phyloP scores from a whole-genome alignment of 106 monocot genomes.

The Platanthera zijinensis region DNA sequence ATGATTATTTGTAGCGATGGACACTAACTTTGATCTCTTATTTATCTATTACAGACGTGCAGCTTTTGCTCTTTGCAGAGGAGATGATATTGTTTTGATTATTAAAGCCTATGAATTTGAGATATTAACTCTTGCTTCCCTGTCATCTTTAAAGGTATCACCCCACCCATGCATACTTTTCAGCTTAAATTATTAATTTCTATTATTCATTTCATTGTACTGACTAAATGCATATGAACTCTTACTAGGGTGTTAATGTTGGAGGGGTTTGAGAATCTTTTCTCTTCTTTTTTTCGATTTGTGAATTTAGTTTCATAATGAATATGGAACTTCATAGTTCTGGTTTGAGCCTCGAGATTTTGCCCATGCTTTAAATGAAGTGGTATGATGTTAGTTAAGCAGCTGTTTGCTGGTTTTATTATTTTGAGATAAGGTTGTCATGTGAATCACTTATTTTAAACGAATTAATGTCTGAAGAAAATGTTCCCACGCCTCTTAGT shows the following conservation, averaged over 20 bases:
- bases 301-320: too few species aligned
- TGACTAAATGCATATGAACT: background rate
- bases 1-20: background rate
- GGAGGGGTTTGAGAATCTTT: background rate
- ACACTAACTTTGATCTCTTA: slow-evolving; percentile 9
- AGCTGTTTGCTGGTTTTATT: background rate
- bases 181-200: background rate
- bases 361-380: too few species aligned
- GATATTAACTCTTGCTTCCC: slow-evolving; percentile 73
- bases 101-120: slow-evolving; percentile 55
- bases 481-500: too few species aligned
- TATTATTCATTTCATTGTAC: background rate
- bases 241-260: background rate
- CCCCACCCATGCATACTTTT: background rate
- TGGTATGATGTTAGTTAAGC: background rate
- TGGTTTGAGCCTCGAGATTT: too few species aligned
- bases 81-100: slow-evolving; percentile 20
- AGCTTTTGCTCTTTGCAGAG: slow-evolving; percentile 68
- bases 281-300: background rate
- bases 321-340: too few species aligned
- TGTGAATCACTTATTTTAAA: too few species aligned
- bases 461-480: too few species aligned
- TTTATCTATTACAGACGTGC: slow-evolving; percentile 34
- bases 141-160: slow-evolving; percentile 75
- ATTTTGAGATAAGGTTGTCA: too few species aligned